phyloP scores from a whole-genome alignment of 208 protist species.

The Angomonas desouzai region DNA sequence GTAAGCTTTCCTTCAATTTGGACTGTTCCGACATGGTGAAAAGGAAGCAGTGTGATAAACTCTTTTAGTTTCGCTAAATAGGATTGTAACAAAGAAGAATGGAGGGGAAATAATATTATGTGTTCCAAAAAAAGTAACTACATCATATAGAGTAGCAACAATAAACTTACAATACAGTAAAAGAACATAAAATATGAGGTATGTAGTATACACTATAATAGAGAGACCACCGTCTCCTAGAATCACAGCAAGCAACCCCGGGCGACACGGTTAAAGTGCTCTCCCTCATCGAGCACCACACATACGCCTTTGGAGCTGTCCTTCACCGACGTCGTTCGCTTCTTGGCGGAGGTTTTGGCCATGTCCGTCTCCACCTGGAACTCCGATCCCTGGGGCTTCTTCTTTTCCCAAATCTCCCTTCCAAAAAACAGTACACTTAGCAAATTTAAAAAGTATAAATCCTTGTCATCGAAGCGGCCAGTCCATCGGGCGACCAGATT shows the following conservation, averaged over 20 bases:
- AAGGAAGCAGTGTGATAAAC: too few species aligned
- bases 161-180: conserved; percentile 9
- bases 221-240: neutral
- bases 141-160: too few species aligned
- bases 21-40: too few species aligned
- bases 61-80: too few species aligned
- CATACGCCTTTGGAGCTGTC: conserved; percentile 22
- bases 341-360: conserved; percentile 14
- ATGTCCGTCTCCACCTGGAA: conserved; percentile 4
- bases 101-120: too few species aligned
- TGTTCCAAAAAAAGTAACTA: too few species aligned
- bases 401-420: neutral
- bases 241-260: conserved; percentile 26
- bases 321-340: conserved; percentile 6
- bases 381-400: neutral
- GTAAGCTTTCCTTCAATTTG: too few species aligned
- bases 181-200: conserved; percentile 14
- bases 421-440: neutral
- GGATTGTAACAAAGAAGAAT: too few species aligned
- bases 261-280: conserved; percentile 36
- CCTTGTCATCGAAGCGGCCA: neutral
- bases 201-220: conserved; percentile 7
- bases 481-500: neutral
- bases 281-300: conserved; percentile 30
- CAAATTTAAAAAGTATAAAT: neutral